Evolutionary conservation across 345 rosid genomes (phyloP), one percentile per base, ranked within the genome.

Genomic region (Populus pruinosa): DNA sequence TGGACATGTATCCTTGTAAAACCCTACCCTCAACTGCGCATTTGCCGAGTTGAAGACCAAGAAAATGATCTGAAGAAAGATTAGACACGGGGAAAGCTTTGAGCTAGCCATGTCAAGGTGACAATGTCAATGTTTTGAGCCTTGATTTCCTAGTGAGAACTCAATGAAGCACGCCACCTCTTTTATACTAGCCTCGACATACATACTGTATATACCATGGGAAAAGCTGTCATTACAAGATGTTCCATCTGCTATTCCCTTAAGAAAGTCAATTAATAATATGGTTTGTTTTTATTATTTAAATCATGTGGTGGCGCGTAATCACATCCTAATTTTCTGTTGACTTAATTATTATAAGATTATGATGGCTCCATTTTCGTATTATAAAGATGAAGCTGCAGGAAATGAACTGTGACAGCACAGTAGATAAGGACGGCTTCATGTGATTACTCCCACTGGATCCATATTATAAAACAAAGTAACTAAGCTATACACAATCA

Each of bases 1-100:
- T 0, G 92, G 89, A 72, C 94, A 91, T 71, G 88, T 36, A 1
- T 82, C 72, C 11, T 72, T 53, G 76, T 92, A 91, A 78, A 85
- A 92, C 67, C 97, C 92, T 0, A 89, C 89, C 86, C 59, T 80
- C 44, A 91, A 79, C 39, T 85, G 88, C 8, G 86, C 89, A 62
- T 73, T 23, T 11, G 88, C 79, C 6, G 76, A 49, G 82, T 73
- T 81, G 1, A 67, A 77, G 43, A 75, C 78, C 71, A 79, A 50
- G 13, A 74, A 62, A 23, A 82, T 4, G 39, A 87, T 1, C 49
- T 76, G 83, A 63, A 84, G 71, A 23, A 83, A 38, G 49, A 56
- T 56, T n/a, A 80, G 73, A 64, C 78, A 39, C 56, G 84, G 78
- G 18, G 70, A 71, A 47, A 85, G 72, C 69, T 77, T 84, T 31